phyloP scores from a whole-genome alignment of 805 yeast genomes.

The Starmerella potacharoeniae region DNA sequence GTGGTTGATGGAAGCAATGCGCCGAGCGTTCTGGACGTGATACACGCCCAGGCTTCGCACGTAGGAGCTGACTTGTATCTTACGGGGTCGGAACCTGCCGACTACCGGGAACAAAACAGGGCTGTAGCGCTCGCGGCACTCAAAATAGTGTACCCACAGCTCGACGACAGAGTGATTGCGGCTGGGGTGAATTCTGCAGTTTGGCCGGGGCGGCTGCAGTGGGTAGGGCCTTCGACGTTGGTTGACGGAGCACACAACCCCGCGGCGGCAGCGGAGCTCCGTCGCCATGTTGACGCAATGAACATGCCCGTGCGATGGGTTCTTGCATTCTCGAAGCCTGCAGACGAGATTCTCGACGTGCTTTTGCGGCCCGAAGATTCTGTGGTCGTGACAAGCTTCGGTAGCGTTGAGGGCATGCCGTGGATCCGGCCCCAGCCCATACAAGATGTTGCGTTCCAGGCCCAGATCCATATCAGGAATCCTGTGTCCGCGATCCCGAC shows the following conservation, averaged over 20 bases:
- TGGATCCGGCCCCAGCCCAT: slow-evolving; percentile 56
- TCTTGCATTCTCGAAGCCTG: slow-evolving; percentile 67
- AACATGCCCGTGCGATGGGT: slow-evolving; percentile 41
- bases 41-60: slow-evolving; percentile 6
- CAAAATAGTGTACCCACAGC: not conserved
- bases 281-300: slow-evolving; percentile 37
- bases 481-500: slow-evolving; percentile 23
- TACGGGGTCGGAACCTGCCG: slow-evolving; percentile 26
- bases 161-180: slow-evolving; percentile 26
- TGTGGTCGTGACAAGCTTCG: slow-evolving; percentile 53
- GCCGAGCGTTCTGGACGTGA: slow-evolving; percentile 33
- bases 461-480: slow-evolving; percentile 18
- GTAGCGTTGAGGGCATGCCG: slow-evolving; percentile 79
- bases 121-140: slow-evolving; percentile 7
- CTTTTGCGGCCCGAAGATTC: slow-evolving; percentile 43
- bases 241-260: slow-evolving; percentile 92
- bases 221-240: slow-evolving; percentile 34
- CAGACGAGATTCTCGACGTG: slow-evolving; percentile 37
- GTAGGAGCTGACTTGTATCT: slow-evolving; percentile 2
- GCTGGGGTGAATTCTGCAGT: slow-evolving; percentile 43
- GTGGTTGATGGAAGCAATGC: slow-evolving; percentile 64
- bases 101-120: slow-evolving; percentile 1
- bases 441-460: slow-evolving; percentile 26
- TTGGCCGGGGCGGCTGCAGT: slow-evolving; percentile 88
- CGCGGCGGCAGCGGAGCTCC: slow-evolving; percentile 67